Percentiles rank a stretch among this genome's conserved stretches.
phyloP scores from a whole-genome alignment of 179 eudicot species.

The Heliamphora pulchella region DNA sequence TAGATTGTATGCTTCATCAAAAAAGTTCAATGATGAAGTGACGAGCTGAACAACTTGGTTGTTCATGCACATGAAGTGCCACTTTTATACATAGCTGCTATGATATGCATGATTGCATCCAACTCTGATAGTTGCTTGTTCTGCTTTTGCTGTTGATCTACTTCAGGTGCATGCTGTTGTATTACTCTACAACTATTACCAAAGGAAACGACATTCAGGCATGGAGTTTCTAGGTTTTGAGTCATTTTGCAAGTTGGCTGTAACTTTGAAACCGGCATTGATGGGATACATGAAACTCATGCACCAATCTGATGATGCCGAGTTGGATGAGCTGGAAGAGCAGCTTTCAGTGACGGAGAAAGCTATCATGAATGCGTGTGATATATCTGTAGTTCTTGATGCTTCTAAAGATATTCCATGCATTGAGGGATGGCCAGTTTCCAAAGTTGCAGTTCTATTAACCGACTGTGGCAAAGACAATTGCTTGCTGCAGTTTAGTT shows the following conservation, averaged over 20 bases:
- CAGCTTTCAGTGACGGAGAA: slow-evolving; percentile 67
- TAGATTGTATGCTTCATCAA: background rate
- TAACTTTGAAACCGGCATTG: slow-evolving; percentile 47
- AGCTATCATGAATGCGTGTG: slow-evolving; percentile 64
- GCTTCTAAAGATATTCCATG: slow-evolving; percentile 35
- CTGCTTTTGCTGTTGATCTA: slow-evolving; percentile 17
- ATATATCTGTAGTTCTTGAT: slow-evolving; percentile 44
- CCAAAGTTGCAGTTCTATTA: slow-evolving; percentile 62
- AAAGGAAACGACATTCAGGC: slow-evolving; percentile 43
- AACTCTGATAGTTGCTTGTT: background rate
- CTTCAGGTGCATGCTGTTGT: slow-evolving; percentile 84
- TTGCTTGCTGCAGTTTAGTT: slow-evolving; percentile 51
- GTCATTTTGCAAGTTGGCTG: slow-evolving; percentile 69
- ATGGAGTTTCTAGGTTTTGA: slow-evolving; percentile 51
- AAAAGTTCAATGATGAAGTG: background rate
- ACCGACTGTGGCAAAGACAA: slow-evolving; percentile 51
- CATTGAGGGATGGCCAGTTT: slow-evolving; percentile 50
- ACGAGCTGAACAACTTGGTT: background rate
- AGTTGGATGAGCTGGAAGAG: slow-evolving; percentile 34
- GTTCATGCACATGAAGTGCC: background rate
- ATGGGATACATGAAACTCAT: slow-evolving; percentile 40
- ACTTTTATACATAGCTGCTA: background rate
- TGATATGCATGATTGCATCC: background rate
- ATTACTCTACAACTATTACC: slow-evolving; percentile 87
- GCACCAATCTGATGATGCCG: slow-evolving; percentile 26